Evolutionary conservation across 1,284 basidiomycete species (phyloP).

Genomic region (Pterula multifida): DNA sequence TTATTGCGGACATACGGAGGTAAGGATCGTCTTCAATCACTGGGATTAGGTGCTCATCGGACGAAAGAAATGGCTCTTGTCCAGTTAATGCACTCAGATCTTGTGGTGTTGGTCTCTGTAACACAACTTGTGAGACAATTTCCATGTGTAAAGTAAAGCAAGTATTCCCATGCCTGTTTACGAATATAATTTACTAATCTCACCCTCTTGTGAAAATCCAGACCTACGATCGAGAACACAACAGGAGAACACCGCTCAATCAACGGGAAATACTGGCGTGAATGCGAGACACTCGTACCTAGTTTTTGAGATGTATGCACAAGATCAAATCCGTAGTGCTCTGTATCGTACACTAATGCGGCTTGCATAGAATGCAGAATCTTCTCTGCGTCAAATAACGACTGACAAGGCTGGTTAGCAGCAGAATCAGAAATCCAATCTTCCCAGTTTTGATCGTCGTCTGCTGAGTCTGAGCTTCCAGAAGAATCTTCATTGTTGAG

Average conservation of each 20-base stretch:
- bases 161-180: slow-evolving; percentile 29
- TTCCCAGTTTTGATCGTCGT: slow-evolving; percentile 63
- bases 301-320: slow-evolving; percentile 33
- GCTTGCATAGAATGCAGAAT: slow-evolving; percentile 47
- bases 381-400: slow-evolving; percentile 66
- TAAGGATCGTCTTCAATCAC: slow-evolving; percentile 76
- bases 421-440: slow-evolving; percentile 71
- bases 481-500: too few species aligned
- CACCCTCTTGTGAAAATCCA: slow-evolving; percentile 55
- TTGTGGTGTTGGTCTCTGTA: slow-evolving; percentile 38
- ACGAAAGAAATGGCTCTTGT: slow-evolving; percentile 49
- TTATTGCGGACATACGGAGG: slow-evolving; percentile 52
- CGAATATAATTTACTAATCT: slow-evolving; percentile 83
- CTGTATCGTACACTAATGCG: slow-evolving; percentile 56
- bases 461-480: too few species aligned
- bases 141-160: slow-evolving; percentile 3
- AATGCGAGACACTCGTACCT: slow-evolving; percentile 28
- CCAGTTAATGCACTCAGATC: slow-evolving; percentile 38
- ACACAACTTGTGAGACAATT: slow-evolving; percentile 5
- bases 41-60: slow-evolving; percentile 73
- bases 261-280: slow-evolving; percentile 5
- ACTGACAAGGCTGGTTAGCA: slow-evolving; percentile 44
- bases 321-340: slow-evolving; percentile 54
- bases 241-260: slow-evolving; percentile 49
- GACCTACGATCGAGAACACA: slow-evolving; percentile 24